Percentiles rank a stretch among this genome's conserved stretches.
Evolutionary conservation across 805 yeast species (phyloP).

Genomic region (Yamadazyma endophytica): DNA sequence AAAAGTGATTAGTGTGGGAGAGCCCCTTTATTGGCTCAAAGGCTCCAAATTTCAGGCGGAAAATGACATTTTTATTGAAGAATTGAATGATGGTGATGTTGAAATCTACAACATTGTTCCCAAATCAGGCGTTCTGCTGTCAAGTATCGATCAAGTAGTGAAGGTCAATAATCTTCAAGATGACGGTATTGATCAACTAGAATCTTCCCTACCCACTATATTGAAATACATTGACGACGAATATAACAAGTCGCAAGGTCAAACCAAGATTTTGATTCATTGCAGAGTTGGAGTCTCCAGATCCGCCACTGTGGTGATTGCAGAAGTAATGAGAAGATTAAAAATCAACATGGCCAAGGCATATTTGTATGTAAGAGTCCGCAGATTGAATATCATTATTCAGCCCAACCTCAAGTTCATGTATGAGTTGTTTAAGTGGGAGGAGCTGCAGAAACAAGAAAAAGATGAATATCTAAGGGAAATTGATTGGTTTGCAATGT

Average conservation of each 20-base stretch:
- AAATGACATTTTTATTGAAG: conserved; percentile 19
- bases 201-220: conserved; percentile 57
- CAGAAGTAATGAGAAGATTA: conserved; percentile 84
- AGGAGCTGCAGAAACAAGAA: conserved; percentile 15
- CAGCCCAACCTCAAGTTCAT: conserved; percentile 90
- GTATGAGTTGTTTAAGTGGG: conserved; percentile 75
- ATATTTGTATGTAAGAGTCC: conserved; percentile 81
- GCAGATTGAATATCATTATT: conserved; percentile 85
- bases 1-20: conserved; percentile 84
- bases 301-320: conserved; percentile 93
- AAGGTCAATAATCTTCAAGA: conserved; percentile 74
- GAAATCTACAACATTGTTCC: conserved; percentile 27
- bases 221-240: conserved; percentile 56
- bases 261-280: conserved; percentile 58
- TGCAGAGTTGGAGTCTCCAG: conserved; percentile 95
- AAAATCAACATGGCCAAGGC: conserved; percentile 69
- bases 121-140: conserved; percentile 1
- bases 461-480: conserved; percentile 41
- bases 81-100: conserved; percentile 25
- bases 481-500: conserved; percentile 84
- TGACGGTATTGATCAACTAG: conserved; percentile 82
- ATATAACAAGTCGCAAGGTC: conserved; percentile 18
- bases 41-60: conserved; percentile 24
- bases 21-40: conserved; percentile 60
- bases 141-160: conserved; percentile 46